Evolutionary conservation across 2,329 filamentous ascomycete species (phyloP).

Genomic region (Xylaria sp.): DNA sequence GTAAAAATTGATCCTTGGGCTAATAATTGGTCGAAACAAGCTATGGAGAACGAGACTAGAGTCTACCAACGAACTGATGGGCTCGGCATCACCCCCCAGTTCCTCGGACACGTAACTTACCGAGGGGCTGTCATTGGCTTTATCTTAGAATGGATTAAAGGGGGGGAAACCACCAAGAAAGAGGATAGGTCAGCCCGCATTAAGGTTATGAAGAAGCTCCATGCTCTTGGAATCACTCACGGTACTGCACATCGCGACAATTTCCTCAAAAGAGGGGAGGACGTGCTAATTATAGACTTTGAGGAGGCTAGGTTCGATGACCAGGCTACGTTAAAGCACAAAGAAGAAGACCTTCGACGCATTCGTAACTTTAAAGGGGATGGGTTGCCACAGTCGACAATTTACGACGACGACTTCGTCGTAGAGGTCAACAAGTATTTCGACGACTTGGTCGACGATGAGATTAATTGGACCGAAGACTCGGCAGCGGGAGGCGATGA

Average conservation of each 20-base stretch:
- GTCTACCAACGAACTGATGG: slow-evolving; percentile 8
- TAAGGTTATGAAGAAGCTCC: slow-evolving; percentile 16
- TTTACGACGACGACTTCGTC: neutral
- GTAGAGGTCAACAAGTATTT: neutral
- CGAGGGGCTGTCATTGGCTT: slow-evolving; percentile 10
- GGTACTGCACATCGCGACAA: neutral
- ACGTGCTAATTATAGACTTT: slow-evolving; percentile 14
- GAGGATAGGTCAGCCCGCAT: slow-evolving; percentile 6
- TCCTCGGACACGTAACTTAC: slow-evolving; percentile 28
- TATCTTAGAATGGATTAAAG: slow-evolving; percentile 10
- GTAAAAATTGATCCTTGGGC: neutral
- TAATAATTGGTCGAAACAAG: neutral
- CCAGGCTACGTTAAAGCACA: neutral
- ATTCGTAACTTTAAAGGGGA: neutral
- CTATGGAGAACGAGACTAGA: slow-evolving; percentile 8
- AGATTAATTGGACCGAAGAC: slow-evolving; percentile 10
- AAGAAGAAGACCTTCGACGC: neutral
- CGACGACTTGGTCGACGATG: neutral
- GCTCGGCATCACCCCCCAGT: slow-evolving; percentile 8
- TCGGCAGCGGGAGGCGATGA: neutral
- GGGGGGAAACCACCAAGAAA: neutral
- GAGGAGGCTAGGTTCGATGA: slow-evolving; percentile 1
- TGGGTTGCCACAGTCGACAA: too few relatives aligned
- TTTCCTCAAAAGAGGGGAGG: slow-evolving; percentile 11
- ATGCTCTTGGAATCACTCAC: slow-evolving; percentile 15